Base-by-base conservation (phyloP, 225 moss, liverwort and hornwort genomes). In the Marchantia paleacea region DNA sequence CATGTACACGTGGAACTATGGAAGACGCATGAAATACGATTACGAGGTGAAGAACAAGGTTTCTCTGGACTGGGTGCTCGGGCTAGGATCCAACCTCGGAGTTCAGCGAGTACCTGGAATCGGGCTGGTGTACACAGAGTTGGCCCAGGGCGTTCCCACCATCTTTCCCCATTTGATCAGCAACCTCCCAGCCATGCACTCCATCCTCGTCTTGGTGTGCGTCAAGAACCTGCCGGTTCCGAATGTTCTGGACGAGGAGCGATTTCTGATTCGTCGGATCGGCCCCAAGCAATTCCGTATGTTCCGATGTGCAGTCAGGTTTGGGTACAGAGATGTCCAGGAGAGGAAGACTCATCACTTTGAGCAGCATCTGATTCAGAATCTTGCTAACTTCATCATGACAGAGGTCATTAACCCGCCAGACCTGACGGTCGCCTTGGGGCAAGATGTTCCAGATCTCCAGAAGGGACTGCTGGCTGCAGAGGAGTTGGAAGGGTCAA, bases 231-330 rank as follows among this genome's bases (percentile, higher is more conserved):
- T 96, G 51, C 96, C 93, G 5, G 87, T 96, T 19, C 86, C 94
- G 0, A 70, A 58, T 62, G 90, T 96, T 52, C 89, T 87, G 0
- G 15, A 88, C 7, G 89, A 85, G 2, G 96, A 96, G 51, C 94
- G 96, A 53, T 92, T 96, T 75, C 91, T 85, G 60, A 52, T 94
- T 53, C 91, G 94, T 3, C 89, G 96, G 7, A 75, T 96, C 20
- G 96, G 96, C 16, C 92, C 96, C 11, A 89, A 87, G 0, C 58
- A 78, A 49, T 92, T 61, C 81, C 89, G 87, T 18, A 92, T 94
- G 92, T 96, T 89, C 80, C 90, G 92, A 48, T 96, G 96, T 58
- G 96, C 94, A 0, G 92, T 93, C 7, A 89, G 96, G 7, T 96
- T 90, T 22, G 96, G 96, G 19, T 96, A 96, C 86, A 88, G 83